Evolutionary conservation across 441 rosid species (phyloP).

Genomic region (Francoa sonchifolia): DNA sequence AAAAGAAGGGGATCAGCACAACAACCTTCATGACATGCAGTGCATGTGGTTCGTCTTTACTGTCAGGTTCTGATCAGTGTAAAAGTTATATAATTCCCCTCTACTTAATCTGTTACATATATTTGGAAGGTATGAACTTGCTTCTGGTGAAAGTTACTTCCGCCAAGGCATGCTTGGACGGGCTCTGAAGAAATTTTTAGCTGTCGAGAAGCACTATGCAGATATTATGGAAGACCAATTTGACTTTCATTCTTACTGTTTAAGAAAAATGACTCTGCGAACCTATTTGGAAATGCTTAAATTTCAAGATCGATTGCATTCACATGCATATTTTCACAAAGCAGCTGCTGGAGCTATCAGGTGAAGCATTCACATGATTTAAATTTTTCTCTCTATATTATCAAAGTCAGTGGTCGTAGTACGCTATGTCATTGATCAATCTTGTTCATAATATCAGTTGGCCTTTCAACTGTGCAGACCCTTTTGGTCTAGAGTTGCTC

Average conservation of each 20-base stretch:
- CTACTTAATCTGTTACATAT: not conserved
- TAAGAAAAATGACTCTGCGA: conserved; percentile 95
- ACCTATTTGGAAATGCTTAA: conserved; percentile 97
- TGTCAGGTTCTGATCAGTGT: not conserved
- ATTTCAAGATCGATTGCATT: conserved; percentile 94
- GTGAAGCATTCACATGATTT: conserved; percentile 23
- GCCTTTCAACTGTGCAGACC: not conserved
- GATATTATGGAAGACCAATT: conserved; percentile 98
- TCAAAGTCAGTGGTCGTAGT: no score
- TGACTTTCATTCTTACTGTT: conserved; percentile 97
- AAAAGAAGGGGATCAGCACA: conserved; percentile 97
- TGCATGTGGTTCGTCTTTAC: conserved; percentile 89
- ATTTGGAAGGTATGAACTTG: conserved; percentile 88
- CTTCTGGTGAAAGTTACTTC: conserved; percentile 95
- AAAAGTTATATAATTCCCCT: not conserved
- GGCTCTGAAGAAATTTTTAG: conserved; percentile 83
- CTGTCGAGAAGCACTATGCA: conserved; percentile 99
- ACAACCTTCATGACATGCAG: conserved; percentile 99
- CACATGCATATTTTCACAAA: conserved; percentile 88
- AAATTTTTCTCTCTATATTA: not conserved
- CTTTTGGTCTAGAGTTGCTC: no score
- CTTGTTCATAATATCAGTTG: not conserved
- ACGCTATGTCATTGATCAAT: no score
- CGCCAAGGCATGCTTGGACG: conserved; percentile 97
- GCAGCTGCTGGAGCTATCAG: conserved; percentile 96